These are phyloP conservation scores for Penicillium sp. DNA, from an alignment of 2,329 filamentous ascomycete species.

Conservation along the genomic window DNA sequence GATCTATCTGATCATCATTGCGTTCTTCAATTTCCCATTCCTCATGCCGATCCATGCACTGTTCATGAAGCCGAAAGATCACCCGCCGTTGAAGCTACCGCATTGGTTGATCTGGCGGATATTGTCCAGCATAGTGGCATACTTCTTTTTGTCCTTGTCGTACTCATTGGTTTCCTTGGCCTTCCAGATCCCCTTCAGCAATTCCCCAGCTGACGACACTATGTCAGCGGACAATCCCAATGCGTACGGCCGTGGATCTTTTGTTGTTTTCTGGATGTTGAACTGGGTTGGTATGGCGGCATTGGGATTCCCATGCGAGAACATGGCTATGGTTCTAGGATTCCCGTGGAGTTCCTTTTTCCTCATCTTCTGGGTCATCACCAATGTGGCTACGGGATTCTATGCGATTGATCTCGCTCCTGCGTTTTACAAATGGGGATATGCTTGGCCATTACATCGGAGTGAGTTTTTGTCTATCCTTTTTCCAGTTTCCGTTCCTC, in stretches of 20 bases:
- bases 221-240: slow-evolving; percentile 51
- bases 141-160: slow-evolving; percentile 62
- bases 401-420: slow-evolving; percentile 61
- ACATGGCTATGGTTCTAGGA: slow-evolving; percentile 63
- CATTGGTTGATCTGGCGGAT: slow-evolving; percentile 63
- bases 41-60: slow-evolving; percentile 64
- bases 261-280: slow-evolving; percentile 64
- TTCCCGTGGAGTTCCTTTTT: slow-evolving; percentile 64
- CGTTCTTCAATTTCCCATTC: slow-evolving; percentile 67
- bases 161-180: slow-evolving; percentile 66
- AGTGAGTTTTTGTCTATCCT: slow-evolving; percentile 36
- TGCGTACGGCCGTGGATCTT: slow-evolving; percentile 59
- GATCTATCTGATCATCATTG: slow-evolving; percentile 68
- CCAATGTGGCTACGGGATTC: slow-evolving; percentile 63
- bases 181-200: slow-evolving; percentile 64
- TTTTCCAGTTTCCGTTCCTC: background rate
- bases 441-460: slow-evolving; percentile 64
- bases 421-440: slow-evolving; percentile 62
- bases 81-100: slow-evolving; percentile 59
- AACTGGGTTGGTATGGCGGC: slow-evolving; percentile 66
- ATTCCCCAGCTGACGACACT: slow-evolving; percentile 48
- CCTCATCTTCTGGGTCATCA: slow-evolving; percentile 69
- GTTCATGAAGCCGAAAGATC: slow-evolving; percentile 53
- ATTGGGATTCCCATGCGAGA: slow-evolving; percentile 64
- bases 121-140: slow-evolving; percentile 56